Conservation (phyloP, 2,329 filamentous ascomycete genomes). For the Hymenoscyphus albidus region DNA sequence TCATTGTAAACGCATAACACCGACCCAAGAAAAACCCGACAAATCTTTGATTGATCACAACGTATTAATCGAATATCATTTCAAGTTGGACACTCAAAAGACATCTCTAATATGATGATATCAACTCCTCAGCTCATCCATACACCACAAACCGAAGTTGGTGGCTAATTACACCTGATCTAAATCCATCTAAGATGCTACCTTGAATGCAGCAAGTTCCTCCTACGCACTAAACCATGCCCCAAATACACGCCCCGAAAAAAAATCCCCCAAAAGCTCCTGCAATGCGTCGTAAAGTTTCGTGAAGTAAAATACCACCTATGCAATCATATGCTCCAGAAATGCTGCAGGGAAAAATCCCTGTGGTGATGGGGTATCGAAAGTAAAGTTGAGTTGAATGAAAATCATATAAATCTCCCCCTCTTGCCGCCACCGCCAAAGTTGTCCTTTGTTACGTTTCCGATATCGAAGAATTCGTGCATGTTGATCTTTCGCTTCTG, state of each 20-base stretch:
- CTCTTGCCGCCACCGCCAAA: conserved; percentile 36
- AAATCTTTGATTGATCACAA: neutral
- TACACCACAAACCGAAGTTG: neutral
- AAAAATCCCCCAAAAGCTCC: conserved; percentile 11
- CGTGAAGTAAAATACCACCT: conserved; percentile 14
- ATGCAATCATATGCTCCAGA: conserved; percentile 14
- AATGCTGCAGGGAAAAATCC: neutral
- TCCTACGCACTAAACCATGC: neutral
- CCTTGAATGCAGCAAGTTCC: conserved; percentile 7
- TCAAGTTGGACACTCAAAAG: neutral
- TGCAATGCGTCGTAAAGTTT: conserved; percentile 18
- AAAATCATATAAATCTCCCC: conserved; percentile 32
- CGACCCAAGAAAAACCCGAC: neutral
- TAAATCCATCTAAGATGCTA: conserved; percentile 16
- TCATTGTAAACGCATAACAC: too few species aligned
- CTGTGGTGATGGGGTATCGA: conserved; percentile 13
- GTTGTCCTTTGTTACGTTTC: conserved; percentile 60
- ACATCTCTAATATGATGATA: neutral
- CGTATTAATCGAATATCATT: conserved; percentile 1
- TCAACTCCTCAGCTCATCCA: conserved; percentile 3
- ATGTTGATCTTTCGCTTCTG: conserved; percentile 71
- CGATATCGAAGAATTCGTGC: conserved; percentile 71
- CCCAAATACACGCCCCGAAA: neutral
- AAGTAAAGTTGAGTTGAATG: conserved; percentile 8
- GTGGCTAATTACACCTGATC: neutral